A percentile compares a stretch with the other conserved stretches of the same genome.
phyloP scores from a whole-genome alignment of 2,329 filamentous ascomycete genomes.

The Talaromyces sp. region DNA sequence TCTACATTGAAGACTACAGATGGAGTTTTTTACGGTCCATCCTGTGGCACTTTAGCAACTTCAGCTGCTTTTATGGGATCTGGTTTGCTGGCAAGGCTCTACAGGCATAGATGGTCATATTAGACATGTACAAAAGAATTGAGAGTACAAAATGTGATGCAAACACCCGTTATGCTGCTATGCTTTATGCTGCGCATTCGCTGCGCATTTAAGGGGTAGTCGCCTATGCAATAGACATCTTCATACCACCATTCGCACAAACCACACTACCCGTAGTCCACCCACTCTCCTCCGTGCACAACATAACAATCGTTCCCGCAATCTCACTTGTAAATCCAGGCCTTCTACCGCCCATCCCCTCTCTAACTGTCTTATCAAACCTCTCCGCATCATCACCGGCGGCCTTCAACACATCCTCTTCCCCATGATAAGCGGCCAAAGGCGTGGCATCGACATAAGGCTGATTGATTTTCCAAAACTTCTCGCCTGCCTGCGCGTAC shows the following conservation, averaged over 20 bases:
- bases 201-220: background rate
- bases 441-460: constrained; percentile 63
- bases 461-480: constrained; percentile 58
- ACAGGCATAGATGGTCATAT: background rate
- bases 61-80: constrained; percentile 37
- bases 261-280: constrained; percentile 80
- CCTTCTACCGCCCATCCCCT: constrained; percentile 56
- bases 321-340: constrained; percentile 67
- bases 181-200: background rate
- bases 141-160: background rate
- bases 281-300: constrained; percentile 64
- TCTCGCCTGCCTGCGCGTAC: constrained; percentile 55
- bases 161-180: background rate
- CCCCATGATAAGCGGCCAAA: constrained; percentile 38
- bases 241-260: constrained; percentile 73
- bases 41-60: constrained; percentile 39
- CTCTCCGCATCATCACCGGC: constrained; percentile 44
- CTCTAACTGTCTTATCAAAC: constrained; percentile 61
- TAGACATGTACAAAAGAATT: background rate
- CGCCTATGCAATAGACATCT: constrained; percentile 17
- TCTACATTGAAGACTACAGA: constrained; percentile 28
- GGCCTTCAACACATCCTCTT: constrained; percentile 29
- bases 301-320: constrained; percentile 72
- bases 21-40: constrained; percentile 35
- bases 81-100: constrained; percentile 33